Conservation (phyloP, 805 yeast genomes). For the Saccharomycopsis sp. region DNA sequence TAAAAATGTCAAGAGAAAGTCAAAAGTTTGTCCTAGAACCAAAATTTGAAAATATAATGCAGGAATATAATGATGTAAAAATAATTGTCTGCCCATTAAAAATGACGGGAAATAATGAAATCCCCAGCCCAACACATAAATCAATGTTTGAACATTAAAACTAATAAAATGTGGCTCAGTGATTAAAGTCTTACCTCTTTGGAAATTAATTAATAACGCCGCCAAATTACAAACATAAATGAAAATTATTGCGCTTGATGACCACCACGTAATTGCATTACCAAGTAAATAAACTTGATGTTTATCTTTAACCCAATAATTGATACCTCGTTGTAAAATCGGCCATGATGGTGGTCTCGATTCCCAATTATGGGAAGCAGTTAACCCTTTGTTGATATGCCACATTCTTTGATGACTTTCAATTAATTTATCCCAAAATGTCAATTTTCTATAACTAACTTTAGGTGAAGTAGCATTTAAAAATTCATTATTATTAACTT, state of each 20-base stretch:
- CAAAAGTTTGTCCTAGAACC: constrained; percentile 64
- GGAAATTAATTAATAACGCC: constrained; percentile 53
- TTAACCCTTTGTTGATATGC: constrained; percentile 64
- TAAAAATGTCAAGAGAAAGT: constrained; percentile 41
- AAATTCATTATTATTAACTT: constrained; percentile 51
- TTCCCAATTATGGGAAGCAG: constrained; percentile 64
- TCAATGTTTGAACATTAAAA: constrained; percentile 56
- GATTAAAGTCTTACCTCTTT: constrained; percentile 46
- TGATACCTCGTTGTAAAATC: constrained; percentile 65
- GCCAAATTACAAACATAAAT: constrained; percentile 38
- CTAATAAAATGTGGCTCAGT: constrained; percentile 49
- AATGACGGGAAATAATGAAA: constrained; percentile 88
- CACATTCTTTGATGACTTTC: constrained; percentile 74
- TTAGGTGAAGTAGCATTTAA: constrained; percentile 39
- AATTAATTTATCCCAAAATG: constrained; percentile 51
- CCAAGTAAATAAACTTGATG: constrained; percentile 67
- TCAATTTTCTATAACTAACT: constrained; percentile 45
- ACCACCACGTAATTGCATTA: constrained; percentile 78
- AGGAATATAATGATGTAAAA: constrained; percentile 90
- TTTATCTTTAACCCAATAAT: constrained; percentile 62
- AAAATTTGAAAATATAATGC: constrained; percentile 83
- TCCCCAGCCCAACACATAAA: constrained; percentile 70
- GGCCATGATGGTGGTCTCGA: constrained; percentile 75
- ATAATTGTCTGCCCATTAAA: constrained; percentile 88
- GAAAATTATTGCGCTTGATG: constrained; percentile 46